Evolutionary conservation across 176 grass and related monocot species (phyloP).

Genomic region (Hordeum marinum): DNA sequence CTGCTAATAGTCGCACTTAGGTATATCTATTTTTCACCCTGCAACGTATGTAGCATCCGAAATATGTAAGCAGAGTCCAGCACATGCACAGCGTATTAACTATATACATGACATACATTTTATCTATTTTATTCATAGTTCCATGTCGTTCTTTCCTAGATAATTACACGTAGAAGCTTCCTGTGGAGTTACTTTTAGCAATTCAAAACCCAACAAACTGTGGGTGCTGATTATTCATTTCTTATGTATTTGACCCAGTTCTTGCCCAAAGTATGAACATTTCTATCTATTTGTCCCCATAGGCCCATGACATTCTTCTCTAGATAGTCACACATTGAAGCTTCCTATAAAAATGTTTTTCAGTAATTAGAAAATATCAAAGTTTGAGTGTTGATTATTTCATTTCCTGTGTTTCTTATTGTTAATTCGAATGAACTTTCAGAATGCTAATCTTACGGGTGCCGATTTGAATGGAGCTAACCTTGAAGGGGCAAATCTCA

Average conservation of each 20-base stretch:
- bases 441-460: conserved; percentile 68
- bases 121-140: background rate
- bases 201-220: background rate
- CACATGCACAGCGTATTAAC: background rate
- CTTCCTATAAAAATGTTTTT: background rate
- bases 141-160: background rate
- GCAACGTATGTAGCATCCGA: background rate
- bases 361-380: background rate
- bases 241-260: background rate
- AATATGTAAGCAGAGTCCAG: background rate
- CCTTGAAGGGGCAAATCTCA: conserved; percentile 97
- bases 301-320: background rate
- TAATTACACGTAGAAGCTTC: conserved; percentile 6
- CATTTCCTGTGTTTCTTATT: conserved; percentile 16
- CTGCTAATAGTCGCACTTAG: background rate
- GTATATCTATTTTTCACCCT: conserved; percentile 13
- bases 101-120: background rate
- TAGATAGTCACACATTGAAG: background rate
- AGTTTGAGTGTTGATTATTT: conserved; percentile 14
- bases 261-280: background rate
- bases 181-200: background rate
- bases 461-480: conserved; percentile 77
- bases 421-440: conserved; percentile 30
- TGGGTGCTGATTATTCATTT: conserved; percentile 17
- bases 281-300: conserved; percentile 11